phyloP scores from a whole-genome alignment of 805 yeast species.

The Pichia phayaonensis region DNA sequence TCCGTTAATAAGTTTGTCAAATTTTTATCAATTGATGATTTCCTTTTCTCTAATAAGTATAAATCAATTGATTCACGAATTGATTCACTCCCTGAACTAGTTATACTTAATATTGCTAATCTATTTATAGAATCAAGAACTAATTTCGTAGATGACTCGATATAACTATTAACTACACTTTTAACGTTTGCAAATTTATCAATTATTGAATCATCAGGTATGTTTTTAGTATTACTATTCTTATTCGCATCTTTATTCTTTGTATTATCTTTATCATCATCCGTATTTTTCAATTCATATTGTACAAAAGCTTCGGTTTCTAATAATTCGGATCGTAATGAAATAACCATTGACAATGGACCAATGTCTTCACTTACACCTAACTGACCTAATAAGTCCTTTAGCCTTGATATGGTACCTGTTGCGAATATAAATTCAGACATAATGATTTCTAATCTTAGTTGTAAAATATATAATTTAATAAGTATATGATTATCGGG shows the following conservation, averaged over 20 bases:
- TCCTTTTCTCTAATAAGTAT: slow-evolving; percentile 2
- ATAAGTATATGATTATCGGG: not conserved
- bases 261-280: not conserved
- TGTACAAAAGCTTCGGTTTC: slow-evolving; percentile 1
- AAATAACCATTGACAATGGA: not conserved
- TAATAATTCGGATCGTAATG: slow-evolving; percentile 3
- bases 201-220: not conserved
- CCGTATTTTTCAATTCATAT: not conserved
- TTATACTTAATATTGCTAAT: slow-evolving; percentile 3
- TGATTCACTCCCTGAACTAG: slow-evolving; percentile 4
- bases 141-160: slow-evolving; percentile 8
- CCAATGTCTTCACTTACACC: slow-evolving; percentile 7
- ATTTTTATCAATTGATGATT: slow-evolving; percentile 1
- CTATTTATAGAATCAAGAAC: slow-evolving; percentile 9
- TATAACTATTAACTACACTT: slow-evolving; percentile 4
- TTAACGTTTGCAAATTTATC: slow-evolving; percentile 2
- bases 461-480: slow-evolving; percentile 8
- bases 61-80: slow-evolving; percentile 3
- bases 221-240: not conserved
- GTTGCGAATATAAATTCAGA: slow-evolving; percentile 9
- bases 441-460: slow-evolving; percentile 9
- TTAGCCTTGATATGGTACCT: slow-evolving; percentile 8
- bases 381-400: slow-evolving; percentile 7
- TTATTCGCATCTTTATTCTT: not conserved
- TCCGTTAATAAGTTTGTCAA: not conserved